These are phyloP conservation scores for Penicillium brasilianum DNA, from an alignment of 2,329 filamentous ascomycete species.

Conservation along the genomic window DNA sequence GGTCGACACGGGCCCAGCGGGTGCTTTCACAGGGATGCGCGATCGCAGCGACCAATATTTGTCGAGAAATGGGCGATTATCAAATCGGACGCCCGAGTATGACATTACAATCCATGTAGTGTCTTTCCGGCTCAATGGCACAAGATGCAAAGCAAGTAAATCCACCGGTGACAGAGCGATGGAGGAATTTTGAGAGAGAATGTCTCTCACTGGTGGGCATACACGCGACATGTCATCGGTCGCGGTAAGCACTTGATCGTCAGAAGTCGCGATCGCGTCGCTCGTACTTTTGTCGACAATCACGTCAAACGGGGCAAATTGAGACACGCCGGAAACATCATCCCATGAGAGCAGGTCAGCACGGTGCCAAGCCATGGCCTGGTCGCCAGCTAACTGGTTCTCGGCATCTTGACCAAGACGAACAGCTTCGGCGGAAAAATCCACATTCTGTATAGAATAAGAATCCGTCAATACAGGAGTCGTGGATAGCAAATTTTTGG, in stretches of 20 bases:
- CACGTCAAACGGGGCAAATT: constrained; percentile 39
- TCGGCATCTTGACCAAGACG: constrained; percentile 38
- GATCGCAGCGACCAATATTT: constrained; percentile 37
- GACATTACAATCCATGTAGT: constrained; percentile 41
- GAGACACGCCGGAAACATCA: constrained; percentile 32
- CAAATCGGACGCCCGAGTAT: constrained; percentile 43
- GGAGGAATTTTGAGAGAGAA: constrained; percentile 16
- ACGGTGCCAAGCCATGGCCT: constrained; percentile 41
- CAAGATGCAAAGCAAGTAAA: constrained; percentile 41
- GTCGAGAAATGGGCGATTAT: constrained; percentile 30
- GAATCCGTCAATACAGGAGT: not conserved
- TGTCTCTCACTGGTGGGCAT: constrained; percentile 32
- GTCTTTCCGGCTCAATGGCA: constrained; percentile 34
- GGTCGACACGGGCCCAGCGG: constrained; percentile 35
- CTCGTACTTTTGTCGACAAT: constrained; percentile 46
- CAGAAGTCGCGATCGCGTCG: constrained; percentile 43
- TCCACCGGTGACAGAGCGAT: constrained; percentile 40
- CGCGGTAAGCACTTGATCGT: constrained; percentile 21
- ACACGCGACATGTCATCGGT: constrained; percentile 14
- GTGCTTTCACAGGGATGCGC: constrained; percentile 39
- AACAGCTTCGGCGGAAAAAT: constrained; percentile 46
- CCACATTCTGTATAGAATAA: constrained; percentile 38
- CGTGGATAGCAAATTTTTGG: no score
- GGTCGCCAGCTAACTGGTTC: constrained; percentile 18
- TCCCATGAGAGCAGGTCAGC: constrained; percentile 40